Evolutionary conservation across 768 basidiomycete species (phyloP).

Genomic region (Suillus alpinus): DNA sequence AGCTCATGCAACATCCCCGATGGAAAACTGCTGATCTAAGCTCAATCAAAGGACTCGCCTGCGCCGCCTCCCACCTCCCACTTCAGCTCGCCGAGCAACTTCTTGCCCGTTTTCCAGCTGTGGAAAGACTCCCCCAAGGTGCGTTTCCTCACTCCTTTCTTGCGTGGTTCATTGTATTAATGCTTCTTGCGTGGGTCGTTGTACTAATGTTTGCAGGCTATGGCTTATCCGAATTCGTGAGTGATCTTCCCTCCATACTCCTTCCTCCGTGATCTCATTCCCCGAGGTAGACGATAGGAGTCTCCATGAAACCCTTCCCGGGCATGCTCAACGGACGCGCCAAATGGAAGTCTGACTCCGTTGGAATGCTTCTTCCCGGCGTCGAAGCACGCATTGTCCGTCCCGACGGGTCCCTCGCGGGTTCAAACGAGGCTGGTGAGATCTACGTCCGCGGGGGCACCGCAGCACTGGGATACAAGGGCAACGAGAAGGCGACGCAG

Average conservation of each 20-base stretch:
- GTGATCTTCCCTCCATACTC: conserved; percentile 18
- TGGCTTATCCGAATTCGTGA: conserved; percentile 66
- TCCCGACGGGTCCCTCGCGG: conserved; percentile 55
- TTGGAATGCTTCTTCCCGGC: conserved; percentile 61
- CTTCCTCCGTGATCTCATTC: neutral
- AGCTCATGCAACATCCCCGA: conserved; percentile 53
- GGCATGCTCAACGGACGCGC: conserved; percentile 45
- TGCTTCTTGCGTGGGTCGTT: no score
- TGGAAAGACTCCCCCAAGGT: no score
- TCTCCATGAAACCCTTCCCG: conserved; percentile 40
- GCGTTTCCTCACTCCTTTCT: no score
- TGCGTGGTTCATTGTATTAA: no score
- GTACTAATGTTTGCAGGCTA: conserved; percentile 43
- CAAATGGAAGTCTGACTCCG: conserved; percentile 38
- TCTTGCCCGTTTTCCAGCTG: no score
- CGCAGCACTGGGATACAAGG: conserved; percentile 68
- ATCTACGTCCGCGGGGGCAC: conserved; percentile 55
- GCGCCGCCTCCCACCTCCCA: no score
- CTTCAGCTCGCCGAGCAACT: no score
- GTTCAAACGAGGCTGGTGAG: conserved; percentile 60
- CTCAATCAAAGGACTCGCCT: conserved; percentile 29
- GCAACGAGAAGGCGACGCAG: conserved; percentile 61
- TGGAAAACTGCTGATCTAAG: conserved; percentile 50
- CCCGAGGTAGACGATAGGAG: conserved; percentile 49
- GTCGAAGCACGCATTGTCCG: conserved; percentile 58